A percentile compares a stretch with the other conserved stretches of the same genome.
These are phyloP conservation scores for Coleophoma cylindrospora DNA, from an alignment of 2,329 filamentous ascomycete species.

Conservation along the genomic window DNA sequence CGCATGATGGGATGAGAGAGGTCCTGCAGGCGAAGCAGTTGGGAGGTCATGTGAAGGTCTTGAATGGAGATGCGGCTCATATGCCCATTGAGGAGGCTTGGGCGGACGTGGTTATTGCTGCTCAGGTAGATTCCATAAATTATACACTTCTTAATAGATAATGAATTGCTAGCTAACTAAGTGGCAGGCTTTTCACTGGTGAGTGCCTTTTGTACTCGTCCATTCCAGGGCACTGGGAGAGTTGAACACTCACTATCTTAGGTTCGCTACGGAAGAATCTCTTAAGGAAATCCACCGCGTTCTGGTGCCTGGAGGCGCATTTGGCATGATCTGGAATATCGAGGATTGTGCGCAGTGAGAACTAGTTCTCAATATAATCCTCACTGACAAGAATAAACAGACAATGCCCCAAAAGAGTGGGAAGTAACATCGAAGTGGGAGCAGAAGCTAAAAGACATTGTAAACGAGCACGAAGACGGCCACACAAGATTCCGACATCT, in stretches of 20 bases:
- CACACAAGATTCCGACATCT: constrained; percentile 61
- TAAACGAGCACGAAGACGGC: constrained; percentile 50
- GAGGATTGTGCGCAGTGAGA: constrained; percentile 54
- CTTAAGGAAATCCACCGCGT: constrained; percentile 64
- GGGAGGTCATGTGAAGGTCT: constrained; percentile 34
- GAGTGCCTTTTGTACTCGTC: neutral
- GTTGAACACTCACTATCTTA: constrained; percentile 20
- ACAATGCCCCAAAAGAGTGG: constrained; percentile 59
- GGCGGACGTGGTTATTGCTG: constrained; percentile 55
- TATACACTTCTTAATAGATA: neutral
- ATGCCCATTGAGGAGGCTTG: constrained; percentile 52
- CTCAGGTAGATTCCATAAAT: constrained; percentile 4
- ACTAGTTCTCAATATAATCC: neutral
- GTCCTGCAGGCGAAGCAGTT: constrained; percentile 55
- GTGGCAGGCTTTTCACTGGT: constrained; percentile 42
- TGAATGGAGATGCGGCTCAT: constrained; percentile 51
- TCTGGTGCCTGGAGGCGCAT: constrained; percentile 50
- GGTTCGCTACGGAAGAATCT: constrained; percentile 63
- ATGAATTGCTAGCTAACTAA: constrained; percentile 4
- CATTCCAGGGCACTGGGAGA: neutral
- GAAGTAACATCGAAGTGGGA: constrained; percentile 56
- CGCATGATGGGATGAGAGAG: constrained; percentile 60
- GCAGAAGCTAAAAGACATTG: constrained; percentile 52
- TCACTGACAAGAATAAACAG: constrained; percentile 29
- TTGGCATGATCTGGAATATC: constrained; percentile 70